These are phyloP conservation scores for Suillus luteus DNA, from an alignment of 768 basidiomycete species.

Conservation along the genomic window DNA sequence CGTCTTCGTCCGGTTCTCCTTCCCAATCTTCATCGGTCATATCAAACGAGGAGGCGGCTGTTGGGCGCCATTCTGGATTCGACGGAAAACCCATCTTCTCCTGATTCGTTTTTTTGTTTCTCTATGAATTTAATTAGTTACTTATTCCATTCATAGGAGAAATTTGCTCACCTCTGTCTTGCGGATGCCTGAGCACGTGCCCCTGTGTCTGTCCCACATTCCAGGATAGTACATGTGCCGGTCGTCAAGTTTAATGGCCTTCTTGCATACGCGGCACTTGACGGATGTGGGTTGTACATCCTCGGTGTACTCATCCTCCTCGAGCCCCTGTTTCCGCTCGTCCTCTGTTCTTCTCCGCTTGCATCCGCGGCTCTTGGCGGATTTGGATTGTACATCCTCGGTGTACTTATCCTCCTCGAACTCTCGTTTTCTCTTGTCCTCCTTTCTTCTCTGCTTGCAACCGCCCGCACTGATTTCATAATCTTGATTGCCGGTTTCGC, in stretches of 20 bases:
- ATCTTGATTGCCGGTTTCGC: not conserved
- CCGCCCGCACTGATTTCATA: conserved; percentile 9
- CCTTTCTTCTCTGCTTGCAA: conserved; percentile 28
- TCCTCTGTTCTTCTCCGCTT: conserved; percentile 26
- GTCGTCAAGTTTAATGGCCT: conserved; percentile 37
- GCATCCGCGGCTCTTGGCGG: no score
- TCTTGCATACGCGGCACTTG: conserved; percentile 30
- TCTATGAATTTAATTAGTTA: no score
- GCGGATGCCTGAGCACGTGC: conserved; percentile 7
- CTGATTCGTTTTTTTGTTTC: not conserved
- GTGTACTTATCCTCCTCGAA: no score
- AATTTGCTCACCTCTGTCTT: not conserved
- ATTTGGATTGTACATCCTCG: no score
- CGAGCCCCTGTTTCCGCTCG: conserved; percentile 29
- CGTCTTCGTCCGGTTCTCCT: conserved; percentile 19
- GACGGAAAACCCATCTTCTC: not conserved
- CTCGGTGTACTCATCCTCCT: conserved; percentile 30
- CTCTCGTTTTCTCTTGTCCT: conserved; percentile 4
- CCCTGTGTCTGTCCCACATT: conserved; percentile 35
- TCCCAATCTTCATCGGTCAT: not conserved
- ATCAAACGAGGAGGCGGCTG: not conserved
- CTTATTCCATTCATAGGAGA: not conserved
- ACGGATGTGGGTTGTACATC: conserved; percentile 25
- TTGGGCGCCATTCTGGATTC: not conserved
- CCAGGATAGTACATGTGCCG: conserved; percentile 37